These are phyloP conservation scores for Erigeron canadensis DNA, from an alignment of 129 eudicot genomes.

Conservation along the genomic window DNA sequence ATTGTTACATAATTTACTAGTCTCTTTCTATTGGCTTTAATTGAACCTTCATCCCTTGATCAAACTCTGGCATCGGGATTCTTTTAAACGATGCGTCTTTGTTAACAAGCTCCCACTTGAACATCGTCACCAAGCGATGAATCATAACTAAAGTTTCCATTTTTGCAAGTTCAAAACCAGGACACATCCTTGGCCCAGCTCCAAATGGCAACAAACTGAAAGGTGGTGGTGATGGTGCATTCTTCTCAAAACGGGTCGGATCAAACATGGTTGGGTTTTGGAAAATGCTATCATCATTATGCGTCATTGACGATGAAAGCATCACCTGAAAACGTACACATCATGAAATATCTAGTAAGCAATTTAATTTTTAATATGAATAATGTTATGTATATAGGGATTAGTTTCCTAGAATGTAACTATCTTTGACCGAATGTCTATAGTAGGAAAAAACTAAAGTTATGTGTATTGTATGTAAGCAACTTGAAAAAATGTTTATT, in stretches of 20 bases:
- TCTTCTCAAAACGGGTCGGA: conserved; percentile 51
- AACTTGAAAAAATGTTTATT: too few relatives aligned
- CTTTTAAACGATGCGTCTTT: conserved; percentile 37
- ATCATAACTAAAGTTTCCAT: conserved; percentile 54
- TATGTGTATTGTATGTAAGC: too few relatives aligned
- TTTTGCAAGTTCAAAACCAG: conserved; percentile 64
- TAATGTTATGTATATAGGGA: neutral
- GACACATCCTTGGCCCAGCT: conserved; percentile 63
- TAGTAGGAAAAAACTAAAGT: too few relatives aligned
- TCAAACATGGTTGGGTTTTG: conserved; percentile 45
- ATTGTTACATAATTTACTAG: neutral
- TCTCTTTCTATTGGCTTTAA: conserved; percentile 29
- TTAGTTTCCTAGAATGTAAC: too few relatives aligned
- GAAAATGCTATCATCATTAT: conserved; percentile 41
- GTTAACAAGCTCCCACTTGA: conserved; percentile 45
- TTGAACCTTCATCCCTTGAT: conserved; percentile 46
- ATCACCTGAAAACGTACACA: conserved; percentile 44
- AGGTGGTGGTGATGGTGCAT: conserved; percentile 34
- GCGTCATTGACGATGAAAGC: conserved; percentile 44
- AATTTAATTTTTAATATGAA: too few relatives aligned
- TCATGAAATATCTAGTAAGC: neutral
- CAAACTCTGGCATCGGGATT: conserved; percentile 51
- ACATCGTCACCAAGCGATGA: conserved; percentile 49
- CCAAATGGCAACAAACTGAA: conserved; percentile 57
- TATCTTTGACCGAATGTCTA: too few relatives aligned